Evolutionary conservation across 495 filamentous ascomycete genomes (phyloP), one percentile per base, ranked within the genome.

Genomic region (Penicillium subrubescens): DNA sequence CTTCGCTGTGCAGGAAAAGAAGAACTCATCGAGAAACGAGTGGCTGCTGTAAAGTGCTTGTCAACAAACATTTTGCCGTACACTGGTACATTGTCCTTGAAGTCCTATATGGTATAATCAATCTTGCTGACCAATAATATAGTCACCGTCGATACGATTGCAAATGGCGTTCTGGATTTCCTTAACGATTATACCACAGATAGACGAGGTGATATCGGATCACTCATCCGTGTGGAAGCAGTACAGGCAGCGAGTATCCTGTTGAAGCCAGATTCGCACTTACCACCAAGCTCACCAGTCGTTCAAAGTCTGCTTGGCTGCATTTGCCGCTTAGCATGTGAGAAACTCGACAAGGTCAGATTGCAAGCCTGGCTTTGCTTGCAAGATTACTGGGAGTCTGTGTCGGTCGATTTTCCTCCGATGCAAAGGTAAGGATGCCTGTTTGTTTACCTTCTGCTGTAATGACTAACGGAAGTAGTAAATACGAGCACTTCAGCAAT

Each of bases 151-250:
- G 63, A 74, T 50, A 64, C 25, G 46, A 62, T 81, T 43, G 66
- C 69, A 17, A 63, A 64, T 2, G 43, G 73, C 83, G 27, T 78
- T 84, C 34, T 77, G 64, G 23, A 80, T 71, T 66, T 89, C 11
- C 72, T 98, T 48, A 90, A 95, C 59, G 94, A 99, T 71, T 97
- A 98, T 67, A 93, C 91, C 0, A 91, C 90, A 11, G 93, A 91
- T 67, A 84, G 90, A 44, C 83, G 92, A 10, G 96, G 95, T 14
- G 95, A 99, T 70, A 82, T 97, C 59, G 95, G 95, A 5, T 96
- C 92, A 2, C 84, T 90, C 33, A 89, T 94, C 14, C 83, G 95
- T 14, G 70, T 92, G 15, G 90, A 93, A 69, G 94, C 91, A 33
- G 83, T 97, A 23, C 83, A 84, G 65, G 88, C 88, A 2, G 82